Conservation (phyloP, 805 yeast genomes). For the Nakazawaea wyomingensis region DNA sequence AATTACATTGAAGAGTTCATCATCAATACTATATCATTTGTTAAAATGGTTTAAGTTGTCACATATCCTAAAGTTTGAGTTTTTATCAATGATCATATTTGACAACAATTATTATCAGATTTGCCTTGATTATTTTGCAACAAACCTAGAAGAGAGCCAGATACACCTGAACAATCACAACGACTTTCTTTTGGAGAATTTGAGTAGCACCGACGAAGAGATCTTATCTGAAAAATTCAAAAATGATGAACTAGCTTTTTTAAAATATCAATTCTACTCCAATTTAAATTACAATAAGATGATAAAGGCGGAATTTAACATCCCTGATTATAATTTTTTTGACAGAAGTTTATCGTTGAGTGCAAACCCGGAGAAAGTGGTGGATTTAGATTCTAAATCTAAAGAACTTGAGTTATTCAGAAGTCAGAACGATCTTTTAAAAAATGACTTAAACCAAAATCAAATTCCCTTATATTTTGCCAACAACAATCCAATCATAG, state of each 20-base stretch:
- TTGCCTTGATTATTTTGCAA: slow-evolving; percentile 28
- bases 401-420: slow-evolving; percentile 25
- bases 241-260: slow-evolving; percentile 30
- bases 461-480: slow-evolving; percentile 7
- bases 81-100: slow-evolving; percentile 61
- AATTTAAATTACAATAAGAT: slow-evolving; percentile 14
- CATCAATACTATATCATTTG: slow-evolving; percentile 47
- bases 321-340: slow-evolving; percentile 33
- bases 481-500: slow-evolving; percentile 17
- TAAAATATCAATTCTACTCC: slow-evolving; percentile 10
- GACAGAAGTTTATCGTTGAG: slow-evolving; percentile 26
- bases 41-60: slow-evolving; percentile 74
- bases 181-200: slow-evolving; percentile 13
- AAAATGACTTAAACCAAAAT: slow-evolving; percentile 23
- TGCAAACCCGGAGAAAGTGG: slow-evolving; percentile 5
- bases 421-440: slow-evolving; percentile 24
- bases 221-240: slow-evolving; percentile 31
- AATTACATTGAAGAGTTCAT: slow-evolving; percentile 50
- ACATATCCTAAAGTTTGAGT: slow-evolving; percentile 77
- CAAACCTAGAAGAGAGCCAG: slow-evolving; percentile 19
- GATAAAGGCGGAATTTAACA: slow-evolving; percentile 15
- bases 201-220: slow-evolving; percentile 26
- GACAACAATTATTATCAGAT: slow-evolving; percentile 57
- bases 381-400: slow-evolving; percentile 11
- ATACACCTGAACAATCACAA: slow-evolving; percentile 7